A percentile compares a stretch with the other conserved stretches of the same genome.
phyloP scores from a whole-genome alignment of 768 basidiomycete genomes.

The Russula sp. region DNA sequence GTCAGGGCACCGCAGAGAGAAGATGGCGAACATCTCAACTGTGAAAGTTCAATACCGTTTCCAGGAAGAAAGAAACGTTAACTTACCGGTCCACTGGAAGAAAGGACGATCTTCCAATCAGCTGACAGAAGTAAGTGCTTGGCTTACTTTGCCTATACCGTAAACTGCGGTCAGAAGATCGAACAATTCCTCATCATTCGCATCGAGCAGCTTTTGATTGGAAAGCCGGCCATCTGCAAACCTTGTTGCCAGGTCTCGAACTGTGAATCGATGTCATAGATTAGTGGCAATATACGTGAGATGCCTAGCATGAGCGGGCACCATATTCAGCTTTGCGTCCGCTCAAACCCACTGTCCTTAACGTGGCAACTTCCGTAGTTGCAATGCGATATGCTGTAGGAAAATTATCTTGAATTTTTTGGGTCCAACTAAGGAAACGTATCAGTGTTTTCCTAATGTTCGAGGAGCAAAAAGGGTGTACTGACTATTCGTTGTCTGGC shows the following conservation, averaged over 20 bases:
- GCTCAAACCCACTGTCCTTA: slow-evolving; percentile 76
- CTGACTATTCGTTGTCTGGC: slow-evolving; percentile 49
- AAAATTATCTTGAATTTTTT: slow-evolving; percentile 43
- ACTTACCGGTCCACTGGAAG: slow-evolving; percentile 58
- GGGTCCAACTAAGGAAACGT: slow-evolving; percentile 19
- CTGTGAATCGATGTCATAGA: slow-evolving; percentile 38
- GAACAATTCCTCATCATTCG: slow-evolving; percentile 72
- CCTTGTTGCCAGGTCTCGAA: slow-evolving; percentile 71
- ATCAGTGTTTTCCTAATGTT: slow-evolving; percentile 2
- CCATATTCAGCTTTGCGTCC: slow-evolving; percentile 89
- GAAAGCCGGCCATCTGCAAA: slow-evolving; percentile 81
- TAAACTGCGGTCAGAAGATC: slow-evolving; percentile 73
- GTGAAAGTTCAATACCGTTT: slow-evolving; percentile 29
- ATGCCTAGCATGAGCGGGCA: slow-evolving; percentile 36
- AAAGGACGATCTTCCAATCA: background rate
- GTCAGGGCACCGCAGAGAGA: slow-evolving; percentile 78
- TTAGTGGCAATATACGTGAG: background rate
- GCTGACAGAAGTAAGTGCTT: background rate
- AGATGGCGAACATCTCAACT: slow-evolving; percentile 95
- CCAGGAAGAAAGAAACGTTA: background rate
- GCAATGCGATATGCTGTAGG: slow-evolving; percentile 71
- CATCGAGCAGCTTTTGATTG: slow-evolving; percentile 63
- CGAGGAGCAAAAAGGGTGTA: slow-evolving; percentile 25
- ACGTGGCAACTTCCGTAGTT: slow-evolving; percentile 51
- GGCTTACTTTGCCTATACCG: slow-evolving; percentile 70